Conservation (phyloP, 805 yeast species). For the Kregervanrija delftensis region DNA sequence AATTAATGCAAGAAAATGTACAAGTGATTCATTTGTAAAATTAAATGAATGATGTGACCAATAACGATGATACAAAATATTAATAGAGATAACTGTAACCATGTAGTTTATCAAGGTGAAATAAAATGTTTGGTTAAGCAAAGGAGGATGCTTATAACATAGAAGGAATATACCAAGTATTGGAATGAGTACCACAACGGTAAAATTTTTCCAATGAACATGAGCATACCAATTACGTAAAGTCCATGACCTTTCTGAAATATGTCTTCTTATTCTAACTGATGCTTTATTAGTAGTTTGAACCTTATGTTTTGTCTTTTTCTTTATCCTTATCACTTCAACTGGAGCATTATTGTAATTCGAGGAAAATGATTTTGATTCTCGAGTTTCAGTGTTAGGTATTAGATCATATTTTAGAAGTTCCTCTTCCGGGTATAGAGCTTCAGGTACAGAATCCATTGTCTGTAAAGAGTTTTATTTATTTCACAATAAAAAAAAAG, state of each 20-base stretch:
- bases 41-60: conserved; percentile 58
- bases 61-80: conserved; percentile 78
- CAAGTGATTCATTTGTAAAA: conserved; percentile 37
- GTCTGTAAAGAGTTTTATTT: neutral
- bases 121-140: conserved; percentile 31
- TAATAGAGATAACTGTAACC: conserved; percentile 62
- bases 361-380: too few species aligned
- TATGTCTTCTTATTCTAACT: conserved; percentile 32
- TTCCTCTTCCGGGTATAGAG: conserved; percentile 26
- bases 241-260: conserved; percentile 74
- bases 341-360: neutral
- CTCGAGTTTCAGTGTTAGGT: neutral
- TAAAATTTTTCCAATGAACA: conserved; percentile 67
- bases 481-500: too few species aligned
- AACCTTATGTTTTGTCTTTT: conserved; percentile 28
- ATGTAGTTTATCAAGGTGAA: conserved; percentile 51
- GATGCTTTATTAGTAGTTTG: conserved; percentile 15
- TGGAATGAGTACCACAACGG: conserved; percentile 53
- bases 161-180: conserved; percentile 18
- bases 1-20: conserved; percentile 44
- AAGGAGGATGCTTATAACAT: conserved; percentile 6
- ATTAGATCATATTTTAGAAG: conserved; percentile 16
- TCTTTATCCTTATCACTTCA: conserved; percentile 7
- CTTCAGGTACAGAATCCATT: conserved; percentile 19
- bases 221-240: conserved; percentile 62